Conservation (phyloP, 257 asterid species). For the Solanum bulbocastanum region DNA sequence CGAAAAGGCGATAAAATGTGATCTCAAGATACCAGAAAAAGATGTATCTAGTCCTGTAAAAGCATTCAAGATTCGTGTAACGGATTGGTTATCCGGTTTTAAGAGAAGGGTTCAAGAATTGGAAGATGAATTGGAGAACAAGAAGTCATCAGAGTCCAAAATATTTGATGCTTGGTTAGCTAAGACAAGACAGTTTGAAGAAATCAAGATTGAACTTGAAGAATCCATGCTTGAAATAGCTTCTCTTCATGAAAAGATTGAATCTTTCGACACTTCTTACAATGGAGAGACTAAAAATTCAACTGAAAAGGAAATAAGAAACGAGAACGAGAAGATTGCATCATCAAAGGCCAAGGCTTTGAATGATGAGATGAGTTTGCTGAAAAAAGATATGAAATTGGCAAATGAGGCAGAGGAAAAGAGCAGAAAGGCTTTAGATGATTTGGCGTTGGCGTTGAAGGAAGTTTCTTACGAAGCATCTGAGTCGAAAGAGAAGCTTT, state of each 20-base stretch:
- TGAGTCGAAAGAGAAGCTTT: slow-evolving; percentile 13
- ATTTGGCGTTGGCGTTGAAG: slow-evolving; percentile 49
- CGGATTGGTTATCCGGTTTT: slow-evolving; percentile 4
- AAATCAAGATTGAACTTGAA: slow-evolving; percentile 32
- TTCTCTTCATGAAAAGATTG: slow-evolving; percentile 25
- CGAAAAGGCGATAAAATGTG: slow-evolving; percentile 17
- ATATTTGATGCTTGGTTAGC: slow-evolving; percentile 28
- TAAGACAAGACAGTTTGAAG: slow-evolving; percentile 35
- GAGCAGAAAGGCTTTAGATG: slow-evolving; percentile 75
- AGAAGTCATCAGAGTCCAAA: slow-evolving; percentile 20
- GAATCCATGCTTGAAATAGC: slow-evolving; percentile 41
- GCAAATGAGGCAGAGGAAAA: slow-evolving; percentile 17
- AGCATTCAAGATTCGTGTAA: slow-evolving; percentile 9
- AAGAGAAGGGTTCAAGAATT: slow-evolving; percentile 32
- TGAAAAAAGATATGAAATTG: slow-evolving; percentile 40
- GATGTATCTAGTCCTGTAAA: slow-evolving; percentile 25
- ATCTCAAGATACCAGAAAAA: slow-evolving; percentile 22
- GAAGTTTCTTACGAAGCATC: slow-evolving; percentile 68
- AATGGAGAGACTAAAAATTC: neutral
- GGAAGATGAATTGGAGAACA: slow-evolving; percentile 34
- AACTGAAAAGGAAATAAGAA: neutral
- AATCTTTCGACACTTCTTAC: neutral
- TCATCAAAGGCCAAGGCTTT: neutral
- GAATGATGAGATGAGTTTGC: slow-evolving; percentile 26
- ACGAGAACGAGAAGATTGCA: slow-evolving; percentile 15